Percentiles rank a stretch among this genome's conserved stretches.
Evolutionary conservation across 1,139 yeast genomes (phyloP).

Genomic region (Kurtzmaniella natalensis): DNA sequence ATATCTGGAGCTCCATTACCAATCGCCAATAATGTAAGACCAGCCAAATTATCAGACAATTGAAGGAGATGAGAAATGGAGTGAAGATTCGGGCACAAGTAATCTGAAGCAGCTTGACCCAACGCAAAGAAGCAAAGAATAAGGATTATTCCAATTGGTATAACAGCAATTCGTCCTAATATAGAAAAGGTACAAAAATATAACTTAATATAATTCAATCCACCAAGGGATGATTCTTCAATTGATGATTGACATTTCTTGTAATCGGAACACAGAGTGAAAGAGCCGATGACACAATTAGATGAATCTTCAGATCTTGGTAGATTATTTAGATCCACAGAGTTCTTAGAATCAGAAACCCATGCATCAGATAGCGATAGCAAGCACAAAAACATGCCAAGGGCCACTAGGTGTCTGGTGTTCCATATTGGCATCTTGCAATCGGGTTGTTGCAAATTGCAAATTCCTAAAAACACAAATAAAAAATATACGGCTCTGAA

Average conservation of each 20-base stretch:
- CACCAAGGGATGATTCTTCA: slow-evolving; percentile 23
- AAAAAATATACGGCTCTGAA: no score
- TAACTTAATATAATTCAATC: slow-evolving; percentile 10
- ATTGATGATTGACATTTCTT: slow-evolving; percentile 5
- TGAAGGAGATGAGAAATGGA: slow-evolving; percentile 56
- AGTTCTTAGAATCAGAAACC: no score
- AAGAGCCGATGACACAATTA: neutral
- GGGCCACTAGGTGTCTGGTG: no score
- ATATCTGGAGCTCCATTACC: slow-evolving; percentile 95
- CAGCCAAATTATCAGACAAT: slow-evolving; percentile 76
- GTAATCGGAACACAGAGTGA: slow-evolving; percentile 19
- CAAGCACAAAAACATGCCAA: no score
- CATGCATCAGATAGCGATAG: no score
- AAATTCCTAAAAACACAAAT: no score
- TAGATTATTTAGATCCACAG: no score
- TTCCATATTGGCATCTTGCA: no score
- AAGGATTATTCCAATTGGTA: slow-evolving; percentile 18
- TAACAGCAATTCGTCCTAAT: slow-evolving; percentile 10
- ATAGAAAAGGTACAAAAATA: slow-evolving; percentile 16
- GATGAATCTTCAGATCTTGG: no score
- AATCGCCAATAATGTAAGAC: slow-evolving; percentile 80
- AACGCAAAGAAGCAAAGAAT: slow-evolving; percentile 51
- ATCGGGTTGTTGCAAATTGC: no score
- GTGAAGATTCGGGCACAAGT: slow-evolving; percentile 68
- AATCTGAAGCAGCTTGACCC: slow-evolving; percentile 74